phyloP scores from a whole-genome alignment of 2,329 filamentous ascomycete genomes.

The Tolypocladium pustulatum region DNA sequence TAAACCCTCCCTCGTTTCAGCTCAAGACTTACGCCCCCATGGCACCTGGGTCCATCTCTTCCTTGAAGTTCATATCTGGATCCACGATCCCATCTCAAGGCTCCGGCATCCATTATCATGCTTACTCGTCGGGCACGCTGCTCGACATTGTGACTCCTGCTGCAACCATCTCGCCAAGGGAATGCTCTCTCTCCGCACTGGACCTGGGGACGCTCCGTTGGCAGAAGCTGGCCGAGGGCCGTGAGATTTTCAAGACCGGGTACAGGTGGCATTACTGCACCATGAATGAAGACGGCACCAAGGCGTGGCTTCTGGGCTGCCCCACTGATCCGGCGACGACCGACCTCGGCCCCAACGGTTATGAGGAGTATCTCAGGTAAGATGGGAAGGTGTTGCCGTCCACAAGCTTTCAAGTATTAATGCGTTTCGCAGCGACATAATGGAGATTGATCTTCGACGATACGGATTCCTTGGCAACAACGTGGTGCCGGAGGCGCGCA shows the following conservation, averaged over 20 bases:
- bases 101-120: slow-evolving; percentile 88
- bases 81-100: slow-evolving; percentile 79
- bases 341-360: slow-evolving; percentile 56
- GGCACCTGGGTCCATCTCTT: slow-evolving; percentile 81
- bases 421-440: slow-evolving; percentile 54
- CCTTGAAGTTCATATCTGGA: slow-evolving; percentile 74
- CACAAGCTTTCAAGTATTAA: neutral
- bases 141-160: slow-evolving; percentile 92
- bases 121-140: slow-evolving; percentile 84
- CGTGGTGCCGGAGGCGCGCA: slow-evolving; percentile 42
- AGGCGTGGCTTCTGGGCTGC: slow-evolving; percentile 93
- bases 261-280: slow-evolving; percentile 98
- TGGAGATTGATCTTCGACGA: slow-evolving; percentile 83
- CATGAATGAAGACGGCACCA: slow-evolving; percentile 88
- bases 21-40: slow-evolving; percentile 67
- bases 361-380: slow-evolving; percentile 76
- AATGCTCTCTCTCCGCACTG: slow-evolving; percentile 83
- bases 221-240: slow-evolving; percentile 90
- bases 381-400: slow-evolving; percentile 1
- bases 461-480: slow-evolving; percentile 86
- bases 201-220: slow-evolving; percentile 81
- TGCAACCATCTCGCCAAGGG: slow-evolving; percentile 72
- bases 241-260: slow-evolving; percentile 83
- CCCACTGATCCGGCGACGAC: slow-evolving; percentile 60
- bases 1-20: slow-evolving; percentile 56